A percentile compares a stretch with the other conserved stretches of the same genome.
Conservation (phyloP, 768 basidiomycete genomes). For the Hygrocybe punicea region DNA sequence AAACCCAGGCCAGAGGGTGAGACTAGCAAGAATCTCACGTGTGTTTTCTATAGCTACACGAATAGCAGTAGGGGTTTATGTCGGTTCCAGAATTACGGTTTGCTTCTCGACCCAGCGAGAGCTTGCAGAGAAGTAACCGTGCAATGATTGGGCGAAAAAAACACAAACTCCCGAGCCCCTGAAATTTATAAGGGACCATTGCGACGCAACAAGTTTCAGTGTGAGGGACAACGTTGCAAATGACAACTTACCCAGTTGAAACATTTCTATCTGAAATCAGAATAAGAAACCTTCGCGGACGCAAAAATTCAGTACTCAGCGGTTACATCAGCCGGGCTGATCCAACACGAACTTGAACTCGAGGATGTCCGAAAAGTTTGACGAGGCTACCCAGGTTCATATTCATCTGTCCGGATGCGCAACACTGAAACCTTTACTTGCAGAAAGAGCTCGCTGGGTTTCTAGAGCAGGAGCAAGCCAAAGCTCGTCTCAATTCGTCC, state of each 20-base stretch:
- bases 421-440: constrained; percentile 3
- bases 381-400: constrained; percentile 72
- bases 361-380: constrained; percentile 60
- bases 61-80: not conserved
- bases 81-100: not conserved
- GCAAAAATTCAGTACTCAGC: not conserved
- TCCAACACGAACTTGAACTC: not conserved
- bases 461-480: constrained; percentile 75
- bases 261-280: too few species aligned
- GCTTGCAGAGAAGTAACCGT: not conserved
- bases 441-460: constrained; percentile 82
- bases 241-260: not conserved
- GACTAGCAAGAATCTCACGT: constrained; percentile 37
- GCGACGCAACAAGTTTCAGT: too few species aligned
- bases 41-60: constrained; percentile 13
- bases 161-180: too few species aligned
- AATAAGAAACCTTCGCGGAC: constrained; percentile 4
- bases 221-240: not conserved
- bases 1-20: constrained; percentile 20
- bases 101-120: not conserved
- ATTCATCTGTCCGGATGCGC: constrained; percentile 1
- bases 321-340: too few species aligned
- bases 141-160: too few species aligned
- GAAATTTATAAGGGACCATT: too few species aligned
- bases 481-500: constrained; percentile 56